phyloP scores from a whole-genome alignment of 2,329 filamentous ascomycete species.

The Pleurostoma richardsiae region DNA sequence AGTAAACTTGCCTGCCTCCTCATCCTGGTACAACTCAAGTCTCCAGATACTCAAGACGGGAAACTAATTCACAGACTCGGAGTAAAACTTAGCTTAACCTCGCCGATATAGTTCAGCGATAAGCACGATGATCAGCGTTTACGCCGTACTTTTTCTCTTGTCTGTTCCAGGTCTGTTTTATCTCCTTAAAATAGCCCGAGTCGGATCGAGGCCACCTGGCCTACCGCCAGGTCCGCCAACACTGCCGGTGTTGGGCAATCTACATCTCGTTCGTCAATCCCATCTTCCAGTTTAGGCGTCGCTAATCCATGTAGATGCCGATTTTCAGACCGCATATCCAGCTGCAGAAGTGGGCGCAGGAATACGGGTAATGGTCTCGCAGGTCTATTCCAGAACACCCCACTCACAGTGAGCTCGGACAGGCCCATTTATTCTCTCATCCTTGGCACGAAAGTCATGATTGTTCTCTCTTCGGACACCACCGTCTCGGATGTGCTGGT shows the following conservation, averaged over 20 bases:
- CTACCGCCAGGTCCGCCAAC: conserved; percentile 47
- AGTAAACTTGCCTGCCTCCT: too few species aligned
- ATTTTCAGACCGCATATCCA: conserved; percentile 33
- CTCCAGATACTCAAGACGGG: too few species aligned
- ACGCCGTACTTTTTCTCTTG: too few species aligned
- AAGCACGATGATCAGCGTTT: too few species aligned
- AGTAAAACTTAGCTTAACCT: too few species aligned
- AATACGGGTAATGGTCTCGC: conserved; percentile 34
- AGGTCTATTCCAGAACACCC: too few species aligned
- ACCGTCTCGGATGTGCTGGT: conserved; percentile 48
- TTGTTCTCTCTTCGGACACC: conserved; percentile 39
- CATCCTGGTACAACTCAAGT: too few species aligned
- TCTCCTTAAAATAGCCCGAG: conserved; percentile 8
- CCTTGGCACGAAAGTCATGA: conserved; percentile 38
- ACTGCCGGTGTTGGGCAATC: conserved; percentile 43
- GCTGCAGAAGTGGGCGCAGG: conserved; percentile 45
- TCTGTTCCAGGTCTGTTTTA: conserved; percentile 5
- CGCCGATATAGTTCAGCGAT: too few species aligned
- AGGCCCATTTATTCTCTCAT: conserved; percentile 45
- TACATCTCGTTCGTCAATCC: too few species aligned
- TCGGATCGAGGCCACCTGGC: conserved; percentile 20
- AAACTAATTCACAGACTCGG: too few species aligned
- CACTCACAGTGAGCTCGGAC: conserved; percentile 8
- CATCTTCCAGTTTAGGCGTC: too few species aligned
- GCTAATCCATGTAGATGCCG: too few species aligned